Base-by-base conservation (phyloP, 2,329 filamentous ascomycete genomes). In the Venturia nashicola region DNA sequence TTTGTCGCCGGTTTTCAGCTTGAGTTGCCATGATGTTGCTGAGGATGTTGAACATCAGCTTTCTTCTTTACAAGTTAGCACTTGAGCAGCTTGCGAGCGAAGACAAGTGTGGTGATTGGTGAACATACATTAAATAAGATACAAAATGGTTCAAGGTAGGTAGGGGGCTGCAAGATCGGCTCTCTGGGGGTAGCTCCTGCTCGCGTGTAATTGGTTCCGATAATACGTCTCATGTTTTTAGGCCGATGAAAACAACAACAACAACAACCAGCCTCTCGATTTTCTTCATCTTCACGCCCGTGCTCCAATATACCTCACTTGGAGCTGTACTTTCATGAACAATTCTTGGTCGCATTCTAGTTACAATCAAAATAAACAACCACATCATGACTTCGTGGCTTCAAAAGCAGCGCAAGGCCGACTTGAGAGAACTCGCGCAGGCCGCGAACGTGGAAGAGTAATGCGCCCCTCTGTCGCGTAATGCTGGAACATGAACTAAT, bases 361-460 rank as follows among this genome's bases (percentile, higher is more conserved):
- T 11, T 20, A 5, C 3, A n/a, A 9, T 57, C 16, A 18, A 34
- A 36, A 34, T 48, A 36, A 18, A 34, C 27, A 14, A 36, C 32
- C 32, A 36, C 62, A 64, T 73, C 70, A 89, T 89, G 86, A 85
- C 85, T 67, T 84, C 85, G 69, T 96, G 89, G 85, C 82, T 96
- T 73, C 83, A 86, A 75, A 82, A 83, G 74, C 89, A 94, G 82
- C 87, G 89, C 79, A 96, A 96, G 82, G 82, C 81, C 70, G 90
- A 93, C 68, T 83, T 96, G 64, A 75, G 85, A 69, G 87, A 89
- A 67, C 80, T 95, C 67, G 90, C 90, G 65, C 83, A 89, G 68
- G 77, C 81, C 59, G 82, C 89, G 67, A 87, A 87, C 65, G 79
- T 93, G 63, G 81, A 46, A 42, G 62, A 54, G 57, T 61, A 62